Evolutionary conservation across 2,329 filamentous ascomycete species (phyloP).

Genomic region (Arthrobotrys sphaeroides): DNA sequence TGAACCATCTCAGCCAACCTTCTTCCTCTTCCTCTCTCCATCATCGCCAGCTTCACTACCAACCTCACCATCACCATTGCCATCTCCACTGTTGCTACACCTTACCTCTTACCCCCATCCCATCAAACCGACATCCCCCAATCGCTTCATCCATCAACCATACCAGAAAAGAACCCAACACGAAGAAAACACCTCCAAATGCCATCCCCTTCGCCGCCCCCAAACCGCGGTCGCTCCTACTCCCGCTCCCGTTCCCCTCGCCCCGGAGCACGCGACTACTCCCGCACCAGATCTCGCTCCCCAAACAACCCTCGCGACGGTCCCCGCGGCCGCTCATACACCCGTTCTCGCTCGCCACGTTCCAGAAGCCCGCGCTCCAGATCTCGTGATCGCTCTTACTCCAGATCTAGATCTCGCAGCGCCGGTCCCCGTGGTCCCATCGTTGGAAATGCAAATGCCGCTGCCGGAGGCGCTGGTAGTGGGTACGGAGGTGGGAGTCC

Average conservation of each 20-base stretch:
- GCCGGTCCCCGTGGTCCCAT: not conserved
- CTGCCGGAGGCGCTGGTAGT: not conserved
- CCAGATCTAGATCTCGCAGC: constrained; percentile 30
- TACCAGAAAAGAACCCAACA: not conserved
- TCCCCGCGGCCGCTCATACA: constrained; percentile 16
- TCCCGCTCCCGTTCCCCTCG: constrained; percentile 43
- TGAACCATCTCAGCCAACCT: constrained; percentile 10
- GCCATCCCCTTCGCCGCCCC: constrained; percentile 41
- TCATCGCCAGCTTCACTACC: not conserved
- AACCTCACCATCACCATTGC: not conserved
- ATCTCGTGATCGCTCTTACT: constrained; percentile 4
- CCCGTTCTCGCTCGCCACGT: constrained; percentile 25
- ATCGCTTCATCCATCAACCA: not conserved
- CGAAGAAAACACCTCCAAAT: not conserved
- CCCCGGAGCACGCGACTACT: constrained; percentile 42
- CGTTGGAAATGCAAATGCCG: not conserved
- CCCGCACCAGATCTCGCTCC: constrained; percentile 29
- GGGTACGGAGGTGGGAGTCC: not conserved
- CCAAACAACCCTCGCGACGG: not conserved
- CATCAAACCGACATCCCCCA: no score
- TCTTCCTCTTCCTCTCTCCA: not conserved
- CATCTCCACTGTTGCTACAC: not conserved
- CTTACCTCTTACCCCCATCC: not conserved
- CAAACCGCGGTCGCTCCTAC: constrained; percentile 42
- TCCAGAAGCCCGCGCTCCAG: constrained; percentile 16